Conservation (phyloP, 257 asterid genomes). For the Cynanchum wilfordii region DNA sequence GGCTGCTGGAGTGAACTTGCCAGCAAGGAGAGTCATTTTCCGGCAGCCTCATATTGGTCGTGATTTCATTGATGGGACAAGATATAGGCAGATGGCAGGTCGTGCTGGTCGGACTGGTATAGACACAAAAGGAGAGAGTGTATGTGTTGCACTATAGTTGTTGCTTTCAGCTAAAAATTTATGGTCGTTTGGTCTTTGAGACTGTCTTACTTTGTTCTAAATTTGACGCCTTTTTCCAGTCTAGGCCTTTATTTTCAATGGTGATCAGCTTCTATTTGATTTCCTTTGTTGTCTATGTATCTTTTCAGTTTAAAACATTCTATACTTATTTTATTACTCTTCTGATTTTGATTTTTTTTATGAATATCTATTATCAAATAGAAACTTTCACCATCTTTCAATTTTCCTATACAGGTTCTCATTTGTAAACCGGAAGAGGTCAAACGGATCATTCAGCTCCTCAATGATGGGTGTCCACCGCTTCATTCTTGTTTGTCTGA, state of each 20-base stretch:
- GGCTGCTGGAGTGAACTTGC: conserved; percentile 99
- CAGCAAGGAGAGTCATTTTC: conserved; percentile 95
- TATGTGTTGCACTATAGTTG: conserved; percentile 33
- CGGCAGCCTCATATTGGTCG: conserved; percentile 98
- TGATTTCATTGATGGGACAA: conserved; percentile 92
- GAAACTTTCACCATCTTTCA: conserved; percentile 10
- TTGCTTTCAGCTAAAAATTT: background rate
- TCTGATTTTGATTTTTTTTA: background rate
- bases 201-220: conserved; percentile 1
- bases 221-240: background rate
- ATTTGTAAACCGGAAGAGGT: conserved; percentile 88
- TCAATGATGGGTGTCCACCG: conserved; percentile 88
- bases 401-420: conserved; percentile 49
- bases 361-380: background rate
- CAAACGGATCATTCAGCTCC: conserved; percentile 65
- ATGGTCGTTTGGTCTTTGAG: background rate
- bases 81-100: conserved; percentile 97
- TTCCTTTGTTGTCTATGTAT: background rate
- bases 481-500: conserved; percentile 92
- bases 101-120: conserved; percentile 99
- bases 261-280: background rate
- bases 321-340: background rate
- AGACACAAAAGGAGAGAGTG: conserved; percentile 98
- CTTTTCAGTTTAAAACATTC: background rate
- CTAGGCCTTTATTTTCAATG: background rate